A percentile compares a stretch with the other conserved stretches of the same genome.
Evolutionary conservation across 805 yeast genomes (phyloP).

Genomic region (Teunomyces aglyptinius): DNA sequence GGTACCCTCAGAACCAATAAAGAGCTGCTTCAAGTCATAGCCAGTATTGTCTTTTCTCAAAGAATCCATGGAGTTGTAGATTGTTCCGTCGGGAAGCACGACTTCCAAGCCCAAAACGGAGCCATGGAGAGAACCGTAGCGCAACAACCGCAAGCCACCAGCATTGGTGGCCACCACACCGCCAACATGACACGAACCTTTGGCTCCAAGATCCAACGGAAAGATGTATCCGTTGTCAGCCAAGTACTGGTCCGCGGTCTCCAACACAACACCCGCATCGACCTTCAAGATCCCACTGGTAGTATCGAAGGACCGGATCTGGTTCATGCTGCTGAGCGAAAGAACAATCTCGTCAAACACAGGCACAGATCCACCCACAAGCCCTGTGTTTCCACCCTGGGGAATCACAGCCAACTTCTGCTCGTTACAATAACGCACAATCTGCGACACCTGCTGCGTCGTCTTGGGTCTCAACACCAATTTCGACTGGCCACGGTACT

Average conservation of each 20-base stretch:
- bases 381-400: conserved; percentile 96
- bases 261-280: conserved; percentile 89
- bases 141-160: conserved; percentile 83
- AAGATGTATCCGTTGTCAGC: conserved; percentile 84
- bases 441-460: conserved; percentile 71
- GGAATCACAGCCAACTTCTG: conserved; percentile 82
- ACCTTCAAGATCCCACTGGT: conserved; percentile 83
- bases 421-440: conserved; percentile 78
- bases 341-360: conserved; percentile 86
- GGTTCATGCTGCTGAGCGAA: conserved; percentile 67
- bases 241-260: conserved; percentile 74
- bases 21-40: conserved; percentile 85
- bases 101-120: conserved; percentile 87
- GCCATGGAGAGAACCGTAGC: conserved; percentile 93
- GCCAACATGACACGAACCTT: conserved; percentile 95
- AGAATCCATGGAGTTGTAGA: conserved; percentile 75
- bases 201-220: conserved; percentile 94
- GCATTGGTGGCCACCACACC: conserved; percentile 96
- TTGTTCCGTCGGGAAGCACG: conserved; percentile 86
- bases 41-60: conserved; percentile 95
- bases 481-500: conserved; percentile 83
- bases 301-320: conserved; percentile 76
- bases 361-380: conserved; percentile 93
- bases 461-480: conserved; percentile 81
- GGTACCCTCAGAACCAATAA: conserved; percentile 94